Conservation (phyloP, 306 rosid genomes). For the Calophaca sinica region DNA sequence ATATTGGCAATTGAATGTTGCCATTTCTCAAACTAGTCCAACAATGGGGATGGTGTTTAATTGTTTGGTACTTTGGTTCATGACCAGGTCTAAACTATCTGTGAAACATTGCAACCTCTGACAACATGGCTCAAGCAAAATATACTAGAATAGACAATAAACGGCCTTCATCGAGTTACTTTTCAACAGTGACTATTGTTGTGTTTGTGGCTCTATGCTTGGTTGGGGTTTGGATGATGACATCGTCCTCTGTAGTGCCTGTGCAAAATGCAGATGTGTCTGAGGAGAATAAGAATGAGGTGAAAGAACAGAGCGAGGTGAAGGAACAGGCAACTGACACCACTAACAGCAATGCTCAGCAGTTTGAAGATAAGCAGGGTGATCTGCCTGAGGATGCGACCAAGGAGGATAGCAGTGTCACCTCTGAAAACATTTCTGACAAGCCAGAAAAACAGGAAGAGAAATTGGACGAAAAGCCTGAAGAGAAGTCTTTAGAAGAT, state of each 20-base stretch:
- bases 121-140: conserved; percentile 74
- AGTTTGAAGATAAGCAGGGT: conserved; percentile 76
- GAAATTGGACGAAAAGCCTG: conserved; percentile 49
- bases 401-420: conserved; percentile 57
- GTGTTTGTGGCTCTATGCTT: conserved; percentile 87
- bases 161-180: conserved; percentile 70
- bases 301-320: conserved; percentile 52
- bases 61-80: conserved; percentile 29
- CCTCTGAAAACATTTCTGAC: conserved; percentile 45
- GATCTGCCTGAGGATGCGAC: conserved; percentile 81
- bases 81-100: conserved; percentile 49
- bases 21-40: background rate
- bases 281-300: conserved; percentile 61
- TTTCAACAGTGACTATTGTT: conserved; percentile 85
- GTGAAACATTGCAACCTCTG: conserved; percentile 21
- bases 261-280: conserved; percentile 72
- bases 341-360: conserved; percentile 54
- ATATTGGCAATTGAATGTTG: conserved; percentile 21
- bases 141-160: conserved; percentile 76
- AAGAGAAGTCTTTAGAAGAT: conserved; percentile 53
- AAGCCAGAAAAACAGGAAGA: conserved; percentile 44
- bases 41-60: conserved; percentile 30
- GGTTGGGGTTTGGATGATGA: conserved; percentile 97
- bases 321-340: conserved; percentile 54
- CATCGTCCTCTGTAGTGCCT: conserved; percentile 84